phyloP scores from a whole-genome alignment of 148 eudicot species.

The Rhododendron griersonianum region DNA sequence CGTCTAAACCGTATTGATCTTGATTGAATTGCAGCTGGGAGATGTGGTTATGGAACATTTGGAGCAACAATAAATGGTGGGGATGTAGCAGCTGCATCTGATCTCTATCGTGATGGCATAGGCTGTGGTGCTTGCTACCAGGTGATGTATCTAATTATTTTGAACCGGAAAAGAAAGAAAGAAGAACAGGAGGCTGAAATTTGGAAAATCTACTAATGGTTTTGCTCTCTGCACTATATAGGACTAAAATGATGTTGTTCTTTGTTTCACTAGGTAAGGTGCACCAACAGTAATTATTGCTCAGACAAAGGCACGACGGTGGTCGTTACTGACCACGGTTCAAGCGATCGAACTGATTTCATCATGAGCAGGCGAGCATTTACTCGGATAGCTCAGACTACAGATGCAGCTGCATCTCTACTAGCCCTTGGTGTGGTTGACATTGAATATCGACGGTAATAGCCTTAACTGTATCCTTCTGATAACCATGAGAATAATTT shows the following conservation, averaged over 20 bases:
- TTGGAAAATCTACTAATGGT: background rate
- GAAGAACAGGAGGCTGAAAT: background rate
- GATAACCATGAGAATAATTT: background rate
- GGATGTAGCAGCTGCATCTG: slow-evolving; percentile 69
- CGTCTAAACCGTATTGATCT: background rate
- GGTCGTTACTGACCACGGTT: slow-evolving; percentile 64
- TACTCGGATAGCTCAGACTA: slow-evolving; percentile 58
- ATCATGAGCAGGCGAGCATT: slow-evolving; percentile 64
- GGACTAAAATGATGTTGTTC: background rate
- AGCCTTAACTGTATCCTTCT: background rate
- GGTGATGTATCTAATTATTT: slow-evolving; percentile 21
- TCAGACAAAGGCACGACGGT: slow-evolving; percentile 61
- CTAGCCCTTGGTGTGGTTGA: slow-evolving; percentile 56
- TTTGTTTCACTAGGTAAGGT: slow-evolving; percentile 42
- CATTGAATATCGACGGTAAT: slow-evolving; percentile 67
- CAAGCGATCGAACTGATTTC: slow-evolving; percentile 52
- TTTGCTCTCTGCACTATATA: background rate
- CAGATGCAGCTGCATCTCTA: slow-evolving; percentile 46
- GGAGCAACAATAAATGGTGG: slow-evolving; percentile 79
- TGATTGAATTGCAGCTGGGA: slow-evolving; percentile 41
- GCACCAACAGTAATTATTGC: slow-evolving; percentile 54
- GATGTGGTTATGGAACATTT: slow-evolving; percentile 61
- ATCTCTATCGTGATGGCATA: slow-evolving; percentile 53
- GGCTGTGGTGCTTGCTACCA: slow-evolving; percentile 92
- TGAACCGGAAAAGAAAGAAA: background rate